Conservation (phyloP, 2,329 filamentous ascomycete species). For the Hortaea sp. region DNA sequence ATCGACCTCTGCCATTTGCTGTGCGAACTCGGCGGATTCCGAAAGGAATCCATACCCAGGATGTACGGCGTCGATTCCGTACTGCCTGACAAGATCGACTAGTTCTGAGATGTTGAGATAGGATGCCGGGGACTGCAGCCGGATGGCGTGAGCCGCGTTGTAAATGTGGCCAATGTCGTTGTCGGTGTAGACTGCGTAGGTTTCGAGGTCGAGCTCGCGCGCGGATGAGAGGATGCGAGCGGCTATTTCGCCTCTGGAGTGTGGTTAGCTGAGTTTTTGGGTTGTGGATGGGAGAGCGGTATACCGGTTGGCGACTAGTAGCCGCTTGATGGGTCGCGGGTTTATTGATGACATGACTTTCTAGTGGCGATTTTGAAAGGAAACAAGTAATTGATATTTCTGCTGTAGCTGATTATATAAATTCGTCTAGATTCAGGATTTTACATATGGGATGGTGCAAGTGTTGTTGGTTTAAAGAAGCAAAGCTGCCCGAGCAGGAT, state of each 20-base stretch:
- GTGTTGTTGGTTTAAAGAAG: too few species aligned
- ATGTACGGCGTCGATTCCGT: constrained; percentile 47
- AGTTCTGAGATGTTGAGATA: constrained; percentile 46
- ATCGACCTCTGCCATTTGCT: constrained; percentile 37
- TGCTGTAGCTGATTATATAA: too few species aligned
- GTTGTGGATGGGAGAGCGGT: neutral
- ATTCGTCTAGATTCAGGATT: too few species aligned
- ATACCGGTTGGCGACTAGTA: constrained; percentile 23
- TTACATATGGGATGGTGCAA: too few species aligned
- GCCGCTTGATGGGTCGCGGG: constrained; percentile 16
- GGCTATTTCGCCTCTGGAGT: constrained; percentile 51
- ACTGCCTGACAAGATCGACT: constrained; percentile 36
- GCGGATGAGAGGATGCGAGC: constrained; percentile 50
- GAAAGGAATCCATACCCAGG: constrained; percentile 55
- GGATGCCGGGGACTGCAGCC: constrained; percentile 39
- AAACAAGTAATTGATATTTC: too few species aligned
- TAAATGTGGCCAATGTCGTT: constrained; percentile 47
- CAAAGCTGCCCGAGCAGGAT: too few species aligned
- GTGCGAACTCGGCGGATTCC: constrained; percentile 43
- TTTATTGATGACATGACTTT: constrained; percentile 3
- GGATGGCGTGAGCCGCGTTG: constrained; percentile 41
- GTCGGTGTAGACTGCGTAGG: constrained; percentile 45
- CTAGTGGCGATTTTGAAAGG: too few species aligned
- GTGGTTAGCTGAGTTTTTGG: neutral
- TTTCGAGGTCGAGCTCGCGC: constrained; percentile 48